Evolutionary conservation across 2,329 filamentous ascomycete genomes (phyloP).

Genomic region (Setomelanomma holmii): DNA sequence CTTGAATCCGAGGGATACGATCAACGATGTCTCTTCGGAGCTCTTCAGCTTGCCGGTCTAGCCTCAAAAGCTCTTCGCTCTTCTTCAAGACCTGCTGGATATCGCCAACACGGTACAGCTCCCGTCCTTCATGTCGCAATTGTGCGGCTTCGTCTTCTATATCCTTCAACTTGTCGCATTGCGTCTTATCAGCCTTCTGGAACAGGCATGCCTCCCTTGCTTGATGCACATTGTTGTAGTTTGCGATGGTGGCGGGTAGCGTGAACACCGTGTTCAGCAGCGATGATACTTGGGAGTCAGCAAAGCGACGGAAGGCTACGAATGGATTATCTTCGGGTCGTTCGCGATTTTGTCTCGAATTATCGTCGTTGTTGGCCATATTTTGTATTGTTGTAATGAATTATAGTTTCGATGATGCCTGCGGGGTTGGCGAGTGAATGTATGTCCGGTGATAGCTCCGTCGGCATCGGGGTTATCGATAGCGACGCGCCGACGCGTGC

Average conservation of each 20-base stretch:
- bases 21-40: conserved; percentile 33
- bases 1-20: conserved; percentile 3
- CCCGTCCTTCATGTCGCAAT: conserved; percentile 32
- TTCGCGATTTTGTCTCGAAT: conserved; percentile 19
- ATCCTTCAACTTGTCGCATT: conserved; percentile 35
- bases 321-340: conserved; percentile 59
- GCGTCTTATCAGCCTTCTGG: conserved; percentile 34
- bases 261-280: conserved; percentile 61
- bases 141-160: conserved; percentile 29
- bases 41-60: conserved; percentile 35
- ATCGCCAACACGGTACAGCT: conserved; percentile 36
- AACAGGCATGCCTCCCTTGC: conserved; percentile 43
- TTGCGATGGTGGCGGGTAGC: conserved; percentile 40
- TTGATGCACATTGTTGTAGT: conserved; percentile 37
- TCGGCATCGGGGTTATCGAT: background rate
- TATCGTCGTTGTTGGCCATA: conserved; percentile 35
- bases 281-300: conserved; percentile 64
- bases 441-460: conserved; percentile 13
- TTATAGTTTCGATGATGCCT: conserved; percentile 8
- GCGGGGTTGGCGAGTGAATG: conserved; percentile 6
- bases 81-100: conserved; percentile 34
- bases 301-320: conserved; percentile 66
- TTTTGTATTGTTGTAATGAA: conserved; percentile 4
- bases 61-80: conserved; percentile 41
- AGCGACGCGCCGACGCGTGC: conserved; percentile 8